Conservation (phyloP, 1,284 basidiomycete species). For the Ganoderma leucocontextum region DNA sequence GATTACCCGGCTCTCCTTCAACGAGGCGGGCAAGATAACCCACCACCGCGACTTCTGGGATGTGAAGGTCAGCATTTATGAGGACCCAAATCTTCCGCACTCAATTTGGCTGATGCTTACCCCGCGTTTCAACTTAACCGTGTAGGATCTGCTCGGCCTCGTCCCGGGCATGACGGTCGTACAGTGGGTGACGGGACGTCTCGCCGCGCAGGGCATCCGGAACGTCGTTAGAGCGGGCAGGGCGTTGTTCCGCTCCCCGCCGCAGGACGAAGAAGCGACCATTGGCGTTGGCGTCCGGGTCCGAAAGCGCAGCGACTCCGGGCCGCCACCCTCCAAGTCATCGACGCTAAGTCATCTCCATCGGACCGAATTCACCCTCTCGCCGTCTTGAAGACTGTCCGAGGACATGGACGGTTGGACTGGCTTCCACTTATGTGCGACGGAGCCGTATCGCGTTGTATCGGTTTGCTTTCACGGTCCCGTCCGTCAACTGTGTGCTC, state of each 20-base stretch:
- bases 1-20: slow-evolving; percentile 74
- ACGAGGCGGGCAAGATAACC: slow-evolving; percentile 76
- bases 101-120: background rate
- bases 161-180: slow-evolving; percentile 70
- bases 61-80: slow-evolving; percentile 44
- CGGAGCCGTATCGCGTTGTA: slow-evolving; percentile 1
- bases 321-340: slow-evolving; percentile 15
- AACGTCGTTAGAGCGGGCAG: slow-evolving; percentile 38
- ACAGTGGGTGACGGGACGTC: slow-evolving; percentile 71
- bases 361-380: slow-evolving; percentile 16
- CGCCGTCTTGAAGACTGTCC: slow-evolving; percentile 2
- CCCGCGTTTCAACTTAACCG: background rate
- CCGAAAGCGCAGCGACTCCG: background rate
- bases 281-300: background rate
- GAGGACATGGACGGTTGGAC: background rate
- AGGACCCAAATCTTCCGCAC: background rate
- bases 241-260: slow-evolving; percentile 32
- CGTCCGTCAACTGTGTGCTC: background rate
- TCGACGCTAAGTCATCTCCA: slow-evolving; percentile 9
- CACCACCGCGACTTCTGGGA: slow-evolving; percentile 82
- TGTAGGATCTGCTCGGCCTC: slow-evolving; percentile 69
- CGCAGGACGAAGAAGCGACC: slow-evolving; percentile 35
- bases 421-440: background rate
- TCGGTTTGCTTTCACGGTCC: background rate
- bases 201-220: slow-evolving; percentile 62